Conservation (phyloP, 805 yeast species). For the Phaffomyces thermotolerans region DNA sequence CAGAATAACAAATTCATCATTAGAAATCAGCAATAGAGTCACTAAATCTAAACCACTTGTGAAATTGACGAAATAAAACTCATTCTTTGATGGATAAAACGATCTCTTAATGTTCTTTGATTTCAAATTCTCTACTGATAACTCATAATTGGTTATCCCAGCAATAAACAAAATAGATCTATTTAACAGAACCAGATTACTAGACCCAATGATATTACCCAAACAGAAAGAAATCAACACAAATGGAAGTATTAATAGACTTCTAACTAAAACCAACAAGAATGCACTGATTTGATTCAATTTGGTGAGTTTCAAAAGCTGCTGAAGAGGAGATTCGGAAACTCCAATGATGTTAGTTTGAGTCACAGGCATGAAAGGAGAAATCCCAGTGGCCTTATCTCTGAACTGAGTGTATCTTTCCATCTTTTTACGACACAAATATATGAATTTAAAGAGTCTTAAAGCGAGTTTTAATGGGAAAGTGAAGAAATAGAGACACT, state of each 20-base stretch:
- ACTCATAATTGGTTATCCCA: slow-evolving; percentile 14
- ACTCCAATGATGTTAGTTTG: slow-evolving; percentile 18
- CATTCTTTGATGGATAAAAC: slow-evolving; percentile 31
- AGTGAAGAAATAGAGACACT: too few relatives aligned
- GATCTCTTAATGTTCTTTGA: slow-evolving; percentile 6
- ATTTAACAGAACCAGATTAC: not conserved
- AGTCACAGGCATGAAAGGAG: slow-evolving; percentile 71
- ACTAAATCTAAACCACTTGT: slow-evolving; percentile 40
- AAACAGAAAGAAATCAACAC: slow-evolving; percentile 20
- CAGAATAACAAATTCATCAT: slow-evolving; percentile 24
- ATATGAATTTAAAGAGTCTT: not conserved
- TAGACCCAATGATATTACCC: not conserved
- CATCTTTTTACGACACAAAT: slow-evolving; percentile 36
- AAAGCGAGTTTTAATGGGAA: not conserved
- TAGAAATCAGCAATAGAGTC: slow-evolving; percentile 26
- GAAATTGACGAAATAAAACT: slow-evolving; percentile 42
- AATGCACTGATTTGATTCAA: slow-evolving; percentile 12
- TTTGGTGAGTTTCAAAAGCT: slow-evolving; percentile 1
- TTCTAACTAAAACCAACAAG: slow-evolving; percentile 19
- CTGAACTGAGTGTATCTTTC: slow-evolving; percentile 80
- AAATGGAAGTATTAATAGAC: slow-evolving; percentile 16
- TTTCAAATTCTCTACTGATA: slow-evolving; percentile 18
- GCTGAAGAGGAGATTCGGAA: slow-evolving; percentile 4
- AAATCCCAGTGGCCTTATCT: slow-evolving; percentile 89
- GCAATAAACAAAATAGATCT: slow-evolving; percentile 14